Evolutionary conservation across 163 green algal species (phyloP).

Genomic region (Chlorella variabilis): DNA sequence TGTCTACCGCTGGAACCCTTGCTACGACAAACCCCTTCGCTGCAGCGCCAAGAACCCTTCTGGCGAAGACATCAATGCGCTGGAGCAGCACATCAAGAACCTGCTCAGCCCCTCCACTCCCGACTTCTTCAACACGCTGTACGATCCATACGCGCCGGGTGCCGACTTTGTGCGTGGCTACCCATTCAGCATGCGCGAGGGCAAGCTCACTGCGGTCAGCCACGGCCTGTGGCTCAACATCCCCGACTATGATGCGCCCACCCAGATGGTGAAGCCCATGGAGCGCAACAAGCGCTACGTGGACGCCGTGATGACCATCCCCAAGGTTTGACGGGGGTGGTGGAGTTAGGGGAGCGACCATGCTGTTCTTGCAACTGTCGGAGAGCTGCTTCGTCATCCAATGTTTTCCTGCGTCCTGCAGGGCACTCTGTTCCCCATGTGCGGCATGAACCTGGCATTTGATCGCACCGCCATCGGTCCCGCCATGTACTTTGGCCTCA

Average conservation of each 20-base stretch:
- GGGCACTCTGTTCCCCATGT: constrained; percentile 96
- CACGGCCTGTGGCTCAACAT: constrained; percentile 99
- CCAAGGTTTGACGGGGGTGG: constrained; percentile 32
- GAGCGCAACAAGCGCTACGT: constrained; percentile 97
- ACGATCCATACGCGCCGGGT: constrained; percentile 92
- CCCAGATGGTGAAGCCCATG: constrained; percentile 94
- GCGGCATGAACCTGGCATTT: constrained; percentile 98
- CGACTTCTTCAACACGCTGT: constrained; percentile 99
- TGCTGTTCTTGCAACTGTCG: no score
- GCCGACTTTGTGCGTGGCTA: constrained; percentile 96
- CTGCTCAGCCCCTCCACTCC: constrained; percentile 92
- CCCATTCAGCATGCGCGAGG: constrained; percentile 93
- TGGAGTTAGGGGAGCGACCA: background rate
- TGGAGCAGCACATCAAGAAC: constrained; percentile 97
- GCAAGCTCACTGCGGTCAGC: constrained; percentile 88
- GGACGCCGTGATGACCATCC: constrained; percentile 94
- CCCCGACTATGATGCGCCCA: constrained; percentile 51
- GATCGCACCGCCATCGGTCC: constrained; percentile 92
- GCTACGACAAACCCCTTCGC: no score
- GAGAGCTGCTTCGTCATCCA: no score
- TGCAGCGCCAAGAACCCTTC: constrained; percentile 87
- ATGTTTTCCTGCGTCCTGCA: constrained; percentile 36
- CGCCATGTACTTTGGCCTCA: constrained; percentile 99
- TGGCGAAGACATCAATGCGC: constrained; percentile 92
- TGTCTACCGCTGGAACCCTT: no score